Evolutionary conservation across 1,284 basidiomycete species (phyloP).

Genomic region (Sanghuangporus weigelae): DNA sequence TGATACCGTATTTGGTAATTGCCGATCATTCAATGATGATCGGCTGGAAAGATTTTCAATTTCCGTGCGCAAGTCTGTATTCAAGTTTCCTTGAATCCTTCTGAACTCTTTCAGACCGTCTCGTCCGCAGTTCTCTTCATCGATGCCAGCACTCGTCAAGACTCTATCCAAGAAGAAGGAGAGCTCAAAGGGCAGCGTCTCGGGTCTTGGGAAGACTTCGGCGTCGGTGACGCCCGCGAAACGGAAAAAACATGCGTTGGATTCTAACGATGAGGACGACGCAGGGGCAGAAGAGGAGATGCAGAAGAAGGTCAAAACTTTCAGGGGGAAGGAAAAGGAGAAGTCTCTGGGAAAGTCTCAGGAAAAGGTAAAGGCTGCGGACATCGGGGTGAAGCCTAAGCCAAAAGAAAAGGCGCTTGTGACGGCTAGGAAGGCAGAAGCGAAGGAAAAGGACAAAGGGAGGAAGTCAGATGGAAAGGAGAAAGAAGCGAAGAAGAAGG

Average conservation of each 20-base stretch:
- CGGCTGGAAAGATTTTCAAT: too few relatives aligned
- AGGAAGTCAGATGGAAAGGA: neutral
- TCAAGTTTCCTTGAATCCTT: too few relatives aligned
- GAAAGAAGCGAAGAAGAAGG: slow-evolving; percentile 7
- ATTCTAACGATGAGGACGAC: slow-evolving; percentile 17
- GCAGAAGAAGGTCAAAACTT: neutral
- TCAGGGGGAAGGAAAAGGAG: neutral
- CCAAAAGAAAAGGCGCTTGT: neutral
- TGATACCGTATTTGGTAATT: too few relatives aligned
- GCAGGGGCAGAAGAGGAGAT: neutral
- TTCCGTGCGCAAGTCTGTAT: too few relatives aligned
- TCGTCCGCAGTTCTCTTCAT: neutral
- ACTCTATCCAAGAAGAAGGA: neutral
- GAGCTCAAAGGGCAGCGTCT: neutral
- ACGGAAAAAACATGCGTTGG: neutral
- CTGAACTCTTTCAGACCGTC: neutral
- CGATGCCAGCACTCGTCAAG: neutral
- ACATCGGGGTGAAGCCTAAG: neutral
- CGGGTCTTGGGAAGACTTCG: neutral
- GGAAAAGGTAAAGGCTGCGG: neutral
- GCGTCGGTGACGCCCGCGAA: neutral
- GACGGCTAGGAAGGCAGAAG: slow-evolving; percentile 7
- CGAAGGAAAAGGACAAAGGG: neutral
- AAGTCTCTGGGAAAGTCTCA: neutral
- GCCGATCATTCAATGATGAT: too few relatives aligned